Percentiles rank a stretch among this genome's conserved stretches.
phyloP scores from a whole-genome alignment of 495 filamentous ascomycete genomes.

The Penicillium desertorum region DNA sequence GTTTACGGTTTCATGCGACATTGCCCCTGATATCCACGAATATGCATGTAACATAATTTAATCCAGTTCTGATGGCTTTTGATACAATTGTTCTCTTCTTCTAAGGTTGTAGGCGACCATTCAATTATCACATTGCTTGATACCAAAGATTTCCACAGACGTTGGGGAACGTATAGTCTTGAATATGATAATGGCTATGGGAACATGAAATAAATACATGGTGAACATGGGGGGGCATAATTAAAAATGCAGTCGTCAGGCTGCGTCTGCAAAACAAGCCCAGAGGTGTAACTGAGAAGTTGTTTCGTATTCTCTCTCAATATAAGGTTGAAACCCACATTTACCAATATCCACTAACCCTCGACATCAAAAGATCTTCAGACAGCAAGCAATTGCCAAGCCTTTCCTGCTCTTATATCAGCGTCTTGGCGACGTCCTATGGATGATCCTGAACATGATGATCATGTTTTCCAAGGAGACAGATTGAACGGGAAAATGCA shows the following conservation, averaged over 20 bases:
- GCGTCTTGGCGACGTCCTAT: not conserved
- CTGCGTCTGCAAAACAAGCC: not conserved
- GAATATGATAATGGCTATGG: no score
- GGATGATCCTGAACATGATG: not conserved
- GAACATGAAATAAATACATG: no score
- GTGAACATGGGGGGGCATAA: no score
- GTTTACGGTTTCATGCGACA: conserved; percentile 19
- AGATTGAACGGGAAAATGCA: not conserved
- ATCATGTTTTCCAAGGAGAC: not conserved
- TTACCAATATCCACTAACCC: not conserved
- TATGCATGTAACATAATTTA: conserved; percentile 20
- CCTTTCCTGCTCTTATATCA: not conserved
- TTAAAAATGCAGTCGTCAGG: not conserved
- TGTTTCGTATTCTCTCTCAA: not conserved
- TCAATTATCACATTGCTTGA: not conserved
- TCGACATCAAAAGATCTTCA: not conserved
- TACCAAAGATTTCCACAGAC: no score
- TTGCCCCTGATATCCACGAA: conserved; percentile 9
- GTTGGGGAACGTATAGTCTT: no score
- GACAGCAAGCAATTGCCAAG: conserved; percentile 12
- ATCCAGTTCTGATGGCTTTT: conserved; percentile 10
- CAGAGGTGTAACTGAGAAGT: not conserved
- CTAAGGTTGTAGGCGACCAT: not conserved
- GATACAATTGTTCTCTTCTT: not conserved
- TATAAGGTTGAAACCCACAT: not conserved